Evolutionary conservation across 495 filamentous ascomycete species (phyloP).

Genomic region (Penicillium fimorum): DNA sequence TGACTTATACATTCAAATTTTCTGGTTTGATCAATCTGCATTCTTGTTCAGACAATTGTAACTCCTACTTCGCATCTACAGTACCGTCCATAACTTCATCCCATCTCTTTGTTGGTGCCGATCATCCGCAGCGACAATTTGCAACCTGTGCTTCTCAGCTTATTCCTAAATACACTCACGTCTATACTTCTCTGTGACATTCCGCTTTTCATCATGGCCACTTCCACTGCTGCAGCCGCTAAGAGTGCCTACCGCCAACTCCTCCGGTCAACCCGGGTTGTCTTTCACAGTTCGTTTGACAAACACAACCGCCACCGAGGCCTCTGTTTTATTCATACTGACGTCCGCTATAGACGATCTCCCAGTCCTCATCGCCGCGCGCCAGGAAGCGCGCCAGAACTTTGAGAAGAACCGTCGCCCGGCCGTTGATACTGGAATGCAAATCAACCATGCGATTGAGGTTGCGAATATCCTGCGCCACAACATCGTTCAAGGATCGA

Average conservation of each 20-base stretch:
- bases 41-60: not conserved
- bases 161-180: not conserved
- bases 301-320: not conserved
- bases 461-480: constrained; percentile 74
- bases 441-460: constrained; percentile 75
- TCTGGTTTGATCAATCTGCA: not conserved
- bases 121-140: not conserved
- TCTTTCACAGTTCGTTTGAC: constrained; percentile 68
- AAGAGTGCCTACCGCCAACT: constrained; percentile 78
- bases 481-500: constrained; percentile 85
- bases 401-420: constrained; percentile 67
- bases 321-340: constrained; percentile 1
- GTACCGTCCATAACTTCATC: not conserved
- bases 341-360: constrained; percentile 57
- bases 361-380: constrained; percentile 65
- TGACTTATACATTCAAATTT: not conserved
- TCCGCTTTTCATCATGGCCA: constrained; percentile 17
- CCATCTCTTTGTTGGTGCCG: not conserved
- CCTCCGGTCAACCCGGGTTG: constrained; percentile 76
- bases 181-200: not conserved
- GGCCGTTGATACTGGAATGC: constrained; percentile 48
- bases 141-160: not conserved
- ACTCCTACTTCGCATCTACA: not conserved
- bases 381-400: constrained; percentile 60
- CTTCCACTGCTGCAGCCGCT: constrained; percentile 52